Percentiles rank a stretch among this genome's conserved stretches.
Evolutionary conservation across 306 rosid species (phyloP).

Genomic region (Cicer pinnatifidum): DNA sequence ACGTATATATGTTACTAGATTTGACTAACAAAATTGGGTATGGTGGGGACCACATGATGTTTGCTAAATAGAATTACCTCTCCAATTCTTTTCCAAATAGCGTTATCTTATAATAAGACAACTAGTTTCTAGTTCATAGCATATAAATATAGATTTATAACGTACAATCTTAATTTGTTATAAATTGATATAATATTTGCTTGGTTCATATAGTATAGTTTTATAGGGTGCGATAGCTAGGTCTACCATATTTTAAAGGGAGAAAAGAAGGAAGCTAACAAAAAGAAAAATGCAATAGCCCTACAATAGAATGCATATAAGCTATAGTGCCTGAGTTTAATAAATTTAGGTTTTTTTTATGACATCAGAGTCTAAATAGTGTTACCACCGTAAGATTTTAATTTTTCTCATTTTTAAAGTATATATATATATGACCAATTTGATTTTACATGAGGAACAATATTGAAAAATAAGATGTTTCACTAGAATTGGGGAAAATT

Average conservation of each 20-base stretch:
- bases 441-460: too few species aligned
- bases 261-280: slow-evolving; percentile 11
- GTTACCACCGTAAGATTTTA: too few species aligned
- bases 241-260: slow-evolving; percentile 26
- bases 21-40: slow-evolving; percentile 35
- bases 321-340: not conserved
- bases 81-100: slow-evolving; percentile 7
- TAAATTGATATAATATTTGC: slow-evolving; percentile 26
- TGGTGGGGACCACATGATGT: slow-evolving; percentile 45
- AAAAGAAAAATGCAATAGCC: slow-evolving; percentile 5
- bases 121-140: slow-evolving; percentile 6
- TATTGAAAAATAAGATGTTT: too few species aligned
- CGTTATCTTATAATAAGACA: slow-evolving; percentile 8
- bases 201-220: slow-evolving; percentile 4
- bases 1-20: not conserved
- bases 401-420: too few species aligned
- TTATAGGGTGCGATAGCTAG: slow-evolving; percentile 16
- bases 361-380: too few species aligned
- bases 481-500: too few species aligned
- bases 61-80: slow-evolving; percentile 32
- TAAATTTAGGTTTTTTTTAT: not conserved
- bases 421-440: too few species aligned
- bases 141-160: slow-evolving; percentile 26
- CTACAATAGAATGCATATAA: not conserved
- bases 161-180: slow-evolving; percentile 8